phyloP scores from a whole-genome alignment of 2,329 filamentous ascomycete genomes.

The Alternaria sp. region DNA sequence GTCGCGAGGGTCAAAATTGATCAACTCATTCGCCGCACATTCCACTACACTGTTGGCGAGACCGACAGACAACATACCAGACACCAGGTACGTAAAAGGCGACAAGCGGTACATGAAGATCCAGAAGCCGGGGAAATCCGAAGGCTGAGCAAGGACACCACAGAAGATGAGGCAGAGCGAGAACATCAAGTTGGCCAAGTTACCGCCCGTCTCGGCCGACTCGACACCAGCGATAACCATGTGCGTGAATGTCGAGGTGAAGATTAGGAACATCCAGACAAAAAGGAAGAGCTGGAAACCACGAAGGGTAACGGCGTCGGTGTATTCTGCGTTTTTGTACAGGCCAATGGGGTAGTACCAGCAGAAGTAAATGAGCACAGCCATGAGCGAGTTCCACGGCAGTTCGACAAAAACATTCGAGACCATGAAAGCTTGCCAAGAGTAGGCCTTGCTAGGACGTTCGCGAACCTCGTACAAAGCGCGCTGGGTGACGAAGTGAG shows the following conservation, averaged over 20 bases:
- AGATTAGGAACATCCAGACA: slow-evolving; percentile 77
- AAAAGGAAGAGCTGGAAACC: slow-evolving; percentile 82
- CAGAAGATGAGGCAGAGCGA: slow-evolving; percentile 78
- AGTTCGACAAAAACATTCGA: slow-evolving; percentile 85
- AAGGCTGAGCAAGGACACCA: slow-evolving; percentile 72
- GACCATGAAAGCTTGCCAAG: slow-evolving; percentile 85
- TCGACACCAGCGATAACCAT: slow-evolving; percentile 80
- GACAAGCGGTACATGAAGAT: slow-evolving; percentile 84
- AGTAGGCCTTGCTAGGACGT: slow-evolving; percentile 82
- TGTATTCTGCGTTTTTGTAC: slow-evolving; percentile 71
- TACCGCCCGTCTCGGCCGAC: slow-evolving; percentile 76
- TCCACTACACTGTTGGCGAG: slow-evolving; percentile 71
- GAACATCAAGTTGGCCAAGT: slow-evolving; percentile 79
- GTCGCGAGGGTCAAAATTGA: slow-evolving; percentile 69
- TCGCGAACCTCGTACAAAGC: slow-evolving; percentile 86
- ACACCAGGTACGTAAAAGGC: slow-evolving; percentile 82
- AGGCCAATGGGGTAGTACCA: slow-evolving; percentile 90
- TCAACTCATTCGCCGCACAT: slow-evolving; percentile 75
- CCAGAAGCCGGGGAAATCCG: slow-evolving; percentile 75
- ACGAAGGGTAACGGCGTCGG: slow-evolving; percentile 70
- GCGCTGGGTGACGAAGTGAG: slow-evolving; percentile 83
- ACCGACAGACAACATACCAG: slow-evolving; percentile 73
- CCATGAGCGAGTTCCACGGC: slow-evolving; percentile 81
- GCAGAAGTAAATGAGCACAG: slow-evolving; percentile 77
- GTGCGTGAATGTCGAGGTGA: slow-evolving; percentile 81